Conservation (phyloP, 805 yeast species). For the Nakazawaea siamensis region DNA sequence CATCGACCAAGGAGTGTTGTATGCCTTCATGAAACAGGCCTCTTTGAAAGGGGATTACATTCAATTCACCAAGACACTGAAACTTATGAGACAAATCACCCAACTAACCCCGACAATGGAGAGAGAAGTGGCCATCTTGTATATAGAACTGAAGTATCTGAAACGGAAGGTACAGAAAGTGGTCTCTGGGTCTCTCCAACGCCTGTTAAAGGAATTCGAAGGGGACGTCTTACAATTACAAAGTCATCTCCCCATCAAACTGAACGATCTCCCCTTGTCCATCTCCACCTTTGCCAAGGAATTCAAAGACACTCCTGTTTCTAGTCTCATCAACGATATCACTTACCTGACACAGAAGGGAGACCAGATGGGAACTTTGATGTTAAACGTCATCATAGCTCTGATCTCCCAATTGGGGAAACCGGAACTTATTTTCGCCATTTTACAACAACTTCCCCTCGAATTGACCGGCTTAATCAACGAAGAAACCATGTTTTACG, state of each 20-base stretch:
- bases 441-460: background rate
- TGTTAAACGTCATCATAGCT: background rate
- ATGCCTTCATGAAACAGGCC: background rate
- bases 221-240: background rate
- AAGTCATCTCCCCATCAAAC: background rate
- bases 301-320: too few relatives aligned
- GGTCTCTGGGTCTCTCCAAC: background rate
- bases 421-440: background rate
- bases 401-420: constrained; percentile 3
- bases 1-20: constrained; percentile 3
- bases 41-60: background rate
- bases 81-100: background rate
- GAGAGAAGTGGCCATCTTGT: background rate
- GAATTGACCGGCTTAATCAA: background rate
- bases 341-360: background rate
- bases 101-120: background rate
- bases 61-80: background rate
- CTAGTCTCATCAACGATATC: background rate
- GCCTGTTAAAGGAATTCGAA: background rate
- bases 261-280: background rate
- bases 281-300: too few relatives aligned
- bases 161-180: too few relatives aligned
- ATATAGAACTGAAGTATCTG: background rate
- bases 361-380: background rate
- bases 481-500: constrained; percentile 3